These are phyloP conservation scores for Dendrobium chrysotoxum DNA, from an alignment of 106 monocot genomes.

Conservation along the genomic window DNA sequence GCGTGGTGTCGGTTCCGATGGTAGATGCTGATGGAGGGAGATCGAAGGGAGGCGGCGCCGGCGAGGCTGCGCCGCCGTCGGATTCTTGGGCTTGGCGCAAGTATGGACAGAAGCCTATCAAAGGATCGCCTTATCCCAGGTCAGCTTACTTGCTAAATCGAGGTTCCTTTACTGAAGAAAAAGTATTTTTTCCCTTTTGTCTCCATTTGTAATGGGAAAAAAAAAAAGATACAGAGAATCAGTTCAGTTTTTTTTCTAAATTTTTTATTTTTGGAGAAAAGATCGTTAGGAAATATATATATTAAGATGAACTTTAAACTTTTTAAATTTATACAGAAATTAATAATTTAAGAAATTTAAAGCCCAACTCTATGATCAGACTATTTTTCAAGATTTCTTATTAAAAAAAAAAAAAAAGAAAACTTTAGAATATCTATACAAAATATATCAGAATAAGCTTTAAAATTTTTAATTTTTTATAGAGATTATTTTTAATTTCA, in stretches of 20 bases:
- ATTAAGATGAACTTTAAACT: too few relatives aligned
- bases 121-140: conserved; percentile 31
- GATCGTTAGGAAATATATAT: too few relatives aligned
- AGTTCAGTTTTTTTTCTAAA: background rate
- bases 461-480: too few relatives aligned
- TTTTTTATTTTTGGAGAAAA: background rate
- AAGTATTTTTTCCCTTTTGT: background rate
- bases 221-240: background rate
- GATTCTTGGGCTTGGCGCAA: conserved; percentile 30
- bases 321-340: too few relatives aligned
- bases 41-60: conserved; percentile 2
- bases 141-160: background rate
- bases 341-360: too few relatives aligned
- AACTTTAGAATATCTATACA: too few relatives aligned
- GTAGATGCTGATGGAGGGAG: conserved; percentile 4
- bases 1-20: conserved; percentile 21
- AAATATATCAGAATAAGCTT: too few relatives aligned
- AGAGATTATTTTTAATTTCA: too few relatives aligned
- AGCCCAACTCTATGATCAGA: too few relatives aligned
- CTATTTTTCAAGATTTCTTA: too few relatives aligned
- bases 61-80: conserved; percentile 17
- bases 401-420: too few relatives aligned
- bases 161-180: background rate
- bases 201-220: background rate
- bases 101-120: conserved; percentile 39